A percentile compares a stretch with the other conserved stretches of the same genome.
Evolutionary conservation across 2,329 filamentous ascomycete species (phyloP).

Genomic region (Apiospora arundinis): DNA sequence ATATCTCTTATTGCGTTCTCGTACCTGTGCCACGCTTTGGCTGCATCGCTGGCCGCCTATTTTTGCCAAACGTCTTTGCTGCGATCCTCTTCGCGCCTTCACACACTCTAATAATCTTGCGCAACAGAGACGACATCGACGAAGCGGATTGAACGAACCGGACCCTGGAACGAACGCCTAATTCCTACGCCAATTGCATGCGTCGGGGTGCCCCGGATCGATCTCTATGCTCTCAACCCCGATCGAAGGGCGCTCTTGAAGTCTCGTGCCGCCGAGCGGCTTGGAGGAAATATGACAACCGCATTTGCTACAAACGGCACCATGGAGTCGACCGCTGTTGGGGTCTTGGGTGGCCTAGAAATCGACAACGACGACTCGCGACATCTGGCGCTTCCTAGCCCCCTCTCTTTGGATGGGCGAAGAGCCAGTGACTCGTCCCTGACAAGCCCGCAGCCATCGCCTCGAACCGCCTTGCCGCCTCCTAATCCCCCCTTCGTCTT

Average conservation of each 20-base stretch:
- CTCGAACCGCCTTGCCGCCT: conserved; percentile 48
- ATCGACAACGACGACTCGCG: conserved; percentile 32
- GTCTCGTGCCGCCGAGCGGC: conserved; percentile 41
- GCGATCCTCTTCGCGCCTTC: not conserved
- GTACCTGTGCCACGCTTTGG: not conserved
- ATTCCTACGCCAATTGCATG: conserved; percentile 6
- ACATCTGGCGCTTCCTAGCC: conserved; percentile 37
- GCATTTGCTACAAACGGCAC: conserved; percentile 46
- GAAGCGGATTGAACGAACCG: not conserved
- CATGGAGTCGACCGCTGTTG: conserved; percentile 34
- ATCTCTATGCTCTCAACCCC: conserved; percentile 10
- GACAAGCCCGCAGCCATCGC: conserved; percentile 42
- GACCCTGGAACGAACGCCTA: not conserved
- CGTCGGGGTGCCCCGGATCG: conserved; percentile 17
- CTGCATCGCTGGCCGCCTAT: not conserved
- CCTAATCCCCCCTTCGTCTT: conserved; percentile 73
- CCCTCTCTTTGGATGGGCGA: conserved; percentile 35
- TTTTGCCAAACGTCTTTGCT: not conserved
- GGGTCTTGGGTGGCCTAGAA: conserved; percentile 23
- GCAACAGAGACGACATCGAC: conserved; percentile 2
- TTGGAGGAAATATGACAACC: conserved; percentile 40
- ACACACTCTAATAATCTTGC: not conserved
- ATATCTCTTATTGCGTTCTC: not conserved
- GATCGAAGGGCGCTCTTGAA: conserved; percentile 25
- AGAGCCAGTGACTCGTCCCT: conserved; percentile 32